Evolutionary conservation across 1,139 yeast species (phyloP).

Genomic region (Lodderomyces oxycetoniae): DNA sequence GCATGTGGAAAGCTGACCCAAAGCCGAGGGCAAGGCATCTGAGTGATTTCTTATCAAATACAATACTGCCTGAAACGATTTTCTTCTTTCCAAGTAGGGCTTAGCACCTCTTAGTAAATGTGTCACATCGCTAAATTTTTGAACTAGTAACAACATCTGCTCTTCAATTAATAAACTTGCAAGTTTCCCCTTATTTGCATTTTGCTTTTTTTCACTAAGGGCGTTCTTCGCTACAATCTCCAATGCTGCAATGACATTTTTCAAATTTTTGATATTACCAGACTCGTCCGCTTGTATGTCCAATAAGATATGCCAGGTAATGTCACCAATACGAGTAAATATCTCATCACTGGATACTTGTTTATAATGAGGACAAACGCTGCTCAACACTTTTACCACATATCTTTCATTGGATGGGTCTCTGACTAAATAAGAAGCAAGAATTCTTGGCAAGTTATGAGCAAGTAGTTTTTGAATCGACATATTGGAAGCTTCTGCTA

Average conservation of each 20-base stretch:
- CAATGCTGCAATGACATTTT: slow-evolving; percentile 36
- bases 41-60: slow-evolving; percentile 62
- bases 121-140: slow-evolving; percentile 69
- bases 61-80: slow-evolving; percentile 70
- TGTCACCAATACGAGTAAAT: slow-evolving; percentile 40
- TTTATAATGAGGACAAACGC: slow-evolving; percentile 46
- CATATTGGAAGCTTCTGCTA: slow-evolving; percentile 35
- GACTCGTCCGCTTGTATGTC: slow-evolving; percentile 32
- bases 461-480: slow-evolving; percentile 33
- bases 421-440: slow-evolving; percentile 39
- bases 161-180: slow-evolving; percentile 35
- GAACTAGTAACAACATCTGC: slow-evolving; percentile 73
- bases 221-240: slow-evolving; percentile 34
- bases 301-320: slow-evolving; percentile 39
- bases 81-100: slow-evolving; percentile 67
- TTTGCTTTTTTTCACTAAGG: slow-evolving; percentile 15
- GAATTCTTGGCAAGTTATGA: slow-evolving; percentile 34
- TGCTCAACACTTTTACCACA: slow-evolving; percentile 51
- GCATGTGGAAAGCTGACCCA: slow-evolving; percentile 87
- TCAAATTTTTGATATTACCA: slow-evolving; percentile 26
- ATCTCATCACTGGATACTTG: slow-evolving; percentile 37
- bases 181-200: slow-evolving; percentile 4
- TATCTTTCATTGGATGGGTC: slow-evolving; percentile 44
- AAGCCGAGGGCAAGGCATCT: slow-evolving; percentile 61
- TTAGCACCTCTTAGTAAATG: slow-evolving; percentile 68